Evolutionary conservation across 768 basidiomycete species (phyloP), one percentile per base, ranked within the genome.

Genomic region (Exsudoporus frostii): DNA sequence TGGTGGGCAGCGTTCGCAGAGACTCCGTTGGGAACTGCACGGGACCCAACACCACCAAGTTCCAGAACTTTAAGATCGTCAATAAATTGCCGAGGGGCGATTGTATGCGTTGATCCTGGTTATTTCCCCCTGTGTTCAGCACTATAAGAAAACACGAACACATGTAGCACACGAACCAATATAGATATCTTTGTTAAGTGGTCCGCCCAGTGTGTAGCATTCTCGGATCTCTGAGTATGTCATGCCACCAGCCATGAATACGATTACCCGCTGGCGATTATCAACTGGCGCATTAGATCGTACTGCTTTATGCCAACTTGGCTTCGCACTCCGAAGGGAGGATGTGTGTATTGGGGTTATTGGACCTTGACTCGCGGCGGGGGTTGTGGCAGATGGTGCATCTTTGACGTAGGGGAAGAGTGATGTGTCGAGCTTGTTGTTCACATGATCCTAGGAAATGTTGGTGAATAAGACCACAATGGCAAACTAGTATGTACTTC

Each of bases 151-250:
- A 38, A n/a, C 15, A 6, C 30, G 20, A 92, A 80, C 84, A 43
- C 32, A 19, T 74, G 36, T 24, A 14, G 9, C 7, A 53, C 66
- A 47, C 61, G n/a, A n/a, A 96, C 96, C 97, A 52, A 99, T 90
- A 70, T 85, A 90, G 48, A 98, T 81, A 61, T 99, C 97, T 70
- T 88, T 93, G 63, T 88, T 87, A 48, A 92, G 67, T 2, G 82
- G 67, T 43, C 75, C 77, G 4, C 92, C 88, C 15, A 96, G 76
- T 45, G 85, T 78, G 65, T 98, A 98, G 42, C 83, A 86, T 63
- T 93, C 84, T 54, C 96, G 79, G 71, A 95, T 87, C 71, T 99
- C 97, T 0, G 94, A 96, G 67, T 93, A 94, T 2, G 97, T 95
- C 81, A 95, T 86, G 2, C 97, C 97, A 33, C 97, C 97, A 14